A percentile compares a stretch with the other conserved stretches of the same genome.
These are phyloP conservation scores for Pythium aphanidermatum DNA, from an alignment of 352 stramenopile genomes.

Conservation along the genomic window DNA sequence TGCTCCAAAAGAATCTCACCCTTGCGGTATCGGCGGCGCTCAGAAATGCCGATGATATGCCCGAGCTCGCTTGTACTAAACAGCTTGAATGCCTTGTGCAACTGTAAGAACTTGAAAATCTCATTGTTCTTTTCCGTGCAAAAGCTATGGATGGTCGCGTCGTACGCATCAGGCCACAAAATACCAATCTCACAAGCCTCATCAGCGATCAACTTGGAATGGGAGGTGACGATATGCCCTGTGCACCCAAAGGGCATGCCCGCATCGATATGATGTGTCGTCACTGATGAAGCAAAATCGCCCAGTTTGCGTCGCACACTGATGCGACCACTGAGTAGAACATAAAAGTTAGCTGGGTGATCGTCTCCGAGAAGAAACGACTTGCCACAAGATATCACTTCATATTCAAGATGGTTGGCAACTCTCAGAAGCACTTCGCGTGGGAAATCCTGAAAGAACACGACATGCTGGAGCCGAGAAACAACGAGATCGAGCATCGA, in stretches of 20 bases:
- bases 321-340: constrained; percentile 47
- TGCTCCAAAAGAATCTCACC: constrained; percentile 58
- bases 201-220: constrained; percentile 53
- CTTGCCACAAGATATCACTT: constrained; percentile 59
- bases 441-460: constrained; percentile 71
- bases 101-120: constrained; percentile 59
- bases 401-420: constrained; percentile 50
- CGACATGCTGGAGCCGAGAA: constrained; percentile 38
- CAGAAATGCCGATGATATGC: constrained; percentile 68
- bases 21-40: constrained; percentile 60
- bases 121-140: constrained; percentile 59
- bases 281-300: constrained; percentile 53
- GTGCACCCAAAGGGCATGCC: constrained; percentile 55
- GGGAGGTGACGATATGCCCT: constrained; percentile 38
- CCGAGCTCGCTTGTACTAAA: constrained; percentile 61
- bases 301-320: constrained; percentile 54
- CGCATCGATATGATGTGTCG: constrained; percentile 53
- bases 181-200: constrained; percentile 63
- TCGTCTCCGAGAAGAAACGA: constrained; percentile 46
- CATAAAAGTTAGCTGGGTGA: constrained; percentile 62
- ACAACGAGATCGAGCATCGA: constrained; percentile 45
- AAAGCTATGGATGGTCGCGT: constrained; percentile 42
- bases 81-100: constrained; percentile 52
- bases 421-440: constrained; percentile 32
- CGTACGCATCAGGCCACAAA: constrained; percentile 53